Conservation (phyloP, 371 early-diverging fungal genomes). For the Batkoa obscura region DNA sequence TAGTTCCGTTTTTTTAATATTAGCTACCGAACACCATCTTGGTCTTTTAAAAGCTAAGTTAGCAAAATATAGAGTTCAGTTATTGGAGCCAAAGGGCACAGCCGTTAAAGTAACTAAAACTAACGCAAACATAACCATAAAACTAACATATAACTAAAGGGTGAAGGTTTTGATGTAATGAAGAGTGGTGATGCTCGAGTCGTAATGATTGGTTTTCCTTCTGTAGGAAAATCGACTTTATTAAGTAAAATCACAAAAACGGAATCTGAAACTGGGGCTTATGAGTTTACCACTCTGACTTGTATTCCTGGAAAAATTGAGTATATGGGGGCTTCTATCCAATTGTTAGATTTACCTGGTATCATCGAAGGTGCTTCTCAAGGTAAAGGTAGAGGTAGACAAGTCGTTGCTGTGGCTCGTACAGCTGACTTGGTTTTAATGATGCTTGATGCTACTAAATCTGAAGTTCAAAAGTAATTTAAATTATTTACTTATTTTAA, state of each 20-base stretch:
- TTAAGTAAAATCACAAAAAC: slow-evolving; percentile 90
- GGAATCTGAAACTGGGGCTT: slow-evolving; percentile 79
- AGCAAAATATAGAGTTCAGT: slow-evolving; percentile 84
- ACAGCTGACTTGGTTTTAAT: slow-evolving; percentile 96
- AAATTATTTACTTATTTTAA: background rate
- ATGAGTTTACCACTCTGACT: slow-evolving; percentile 99
- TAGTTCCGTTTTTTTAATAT: background rate
- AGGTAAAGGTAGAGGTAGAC: slow-evolving; percentile 56
- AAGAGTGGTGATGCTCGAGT: slow-evolving; percentile 97
- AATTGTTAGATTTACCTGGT: slow-evolving; percentile 66
- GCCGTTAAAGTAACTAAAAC: slow-evolving; percentile 38
- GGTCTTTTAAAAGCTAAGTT: slow-evolving; percentile 94
- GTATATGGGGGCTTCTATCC: slow-evolving; percentile 96
- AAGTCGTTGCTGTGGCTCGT: slow-evolving; percentile 57
- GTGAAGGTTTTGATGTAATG: slow-evolving; percentile 95
- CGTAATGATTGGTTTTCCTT: slow-evolving; percentile 98
- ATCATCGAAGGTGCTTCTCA: slow-evolving; percentile 93
- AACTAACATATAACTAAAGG: slow-evolving; percentile 19
- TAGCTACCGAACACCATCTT: slow-evolving; percentile 91
- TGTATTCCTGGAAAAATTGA: slow-evolving; percentile 96
- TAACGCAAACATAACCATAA: background rate
- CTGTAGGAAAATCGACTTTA: slow-evolving; percentile 98
- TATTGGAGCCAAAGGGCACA: slow-evolving; percentile 71
- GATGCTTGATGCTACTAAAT: slow-evolving; percentile 97
- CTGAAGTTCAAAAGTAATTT: slow-evolving; percentile 35